Evolutionary conservation across 2,329 filamentous ascomycete genomes (phyloP).

Genomic region (Pseudomassariella vexata): DNA sequence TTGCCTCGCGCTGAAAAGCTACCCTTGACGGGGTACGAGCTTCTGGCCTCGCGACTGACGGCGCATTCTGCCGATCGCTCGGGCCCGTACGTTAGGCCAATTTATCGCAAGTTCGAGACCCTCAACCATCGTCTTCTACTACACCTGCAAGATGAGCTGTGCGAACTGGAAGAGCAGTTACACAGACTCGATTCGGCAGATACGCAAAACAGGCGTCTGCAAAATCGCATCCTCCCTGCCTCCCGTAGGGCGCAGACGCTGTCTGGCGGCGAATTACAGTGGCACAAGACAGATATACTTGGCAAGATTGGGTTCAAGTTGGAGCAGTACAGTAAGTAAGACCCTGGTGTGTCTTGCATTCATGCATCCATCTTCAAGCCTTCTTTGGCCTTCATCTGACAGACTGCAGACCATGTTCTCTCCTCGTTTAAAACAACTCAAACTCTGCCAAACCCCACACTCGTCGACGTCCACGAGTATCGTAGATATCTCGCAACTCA

Average conservation of each 20-base stretch:
- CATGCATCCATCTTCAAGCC: too few relatives aligned
- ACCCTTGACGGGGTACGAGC: constrained; percentile 54
- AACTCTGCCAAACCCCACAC: constrained; percentile 39
- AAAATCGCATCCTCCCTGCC: constrained; percentile 44
- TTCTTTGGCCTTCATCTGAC: not conserved
- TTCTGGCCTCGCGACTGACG: constrained; percentile 51
- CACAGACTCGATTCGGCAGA: constrained; percentile 58
- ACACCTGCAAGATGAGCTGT: constrained; percentile 79
- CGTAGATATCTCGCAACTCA: constrained; percentile 49
- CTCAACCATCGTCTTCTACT: constrained; percentile 78
- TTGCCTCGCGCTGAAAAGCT: constrained; percentile 34
- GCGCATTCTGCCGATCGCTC: constrained; percentile 18
- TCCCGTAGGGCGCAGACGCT: constrained; percentile 53
- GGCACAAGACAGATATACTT: constrained; percentile 54
- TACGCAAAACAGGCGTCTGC: constrained; percentile 38
- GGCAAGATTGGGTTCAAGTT: constrained; percentile 61
- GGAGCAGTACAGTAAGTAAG: constrained; percentile 57
- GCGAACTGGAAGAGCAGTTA: constrained; percentile 74
- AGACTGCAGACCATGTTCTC: constrained; percentile 47
- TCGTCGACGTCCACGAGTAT: constrained; percentile 44
- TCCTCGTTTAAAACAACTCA: constrained; percentile 50
- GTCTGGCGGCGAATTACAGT: constrained; percentile 51
- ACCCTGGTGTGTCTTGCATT: constrained; percentile 1
- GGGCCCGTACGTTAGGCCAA: constrained; percentile 37
- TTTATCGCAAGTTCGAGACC: constrained; percentile 78